These are phyloP conservation scores for Penicillium flavigenum DNA, from an alignment of 495 filamentous ascomycete genomes.

Conservation along the genomic window DNA sequence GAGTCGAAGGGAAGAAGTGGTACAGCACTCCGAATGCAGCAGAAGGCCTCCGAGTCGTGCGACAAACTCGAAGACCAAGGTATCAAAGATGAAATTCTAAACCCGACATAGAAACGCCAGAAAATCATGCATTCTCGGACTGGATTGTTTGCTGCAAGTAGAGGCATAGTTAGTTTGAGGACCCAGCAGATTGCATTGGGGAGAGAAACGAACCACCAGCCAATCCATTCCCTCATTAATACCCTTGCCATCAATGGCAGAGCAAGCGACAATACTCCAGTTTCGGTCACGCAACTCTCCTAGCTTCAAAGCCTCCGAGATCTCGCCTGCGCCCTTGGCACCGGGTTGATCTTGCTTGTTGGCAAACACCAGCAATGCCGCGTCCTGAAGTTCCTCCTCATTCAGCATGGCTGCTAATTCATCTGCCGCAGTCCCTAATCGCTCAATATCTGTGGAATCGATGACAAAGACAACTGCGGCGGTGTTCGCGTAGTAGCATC, in stretches of 20 bases:
- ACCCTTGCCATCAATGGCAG: slow-evolving; percentile 91
- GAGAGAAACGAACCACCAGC: slow-evolving; percentile 74
- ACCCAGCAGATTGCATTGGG: not conserved
- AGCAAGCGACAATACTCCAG: slow-evolving; percentile 98
- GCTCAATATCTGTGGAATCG: slow-evolving; percentile 95
- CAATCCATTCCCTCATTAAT: slow-evolving; percentile 98
- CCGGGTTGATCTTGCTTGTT: slow-evolving; percentile 99
- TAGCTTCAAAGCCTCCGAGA: slow-evolving; percentile 85
- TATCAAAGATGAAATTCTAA: slow-evolving; percentile 41
- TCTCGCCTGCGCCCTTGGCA: slow-evolving; percentile 93
- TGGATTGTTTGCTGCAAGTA: slow-evolving; percentile 46
- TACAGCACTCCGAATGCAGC: slow-evolving; percentile 26
- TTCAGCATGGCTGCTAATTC: slow-evolving; percentile 94
- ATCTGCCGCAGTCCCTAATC: slow-evolving; percentile 85
- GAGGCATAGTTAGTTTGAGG: slow-evolving; percentile 14
- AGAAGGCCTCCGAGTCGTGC: slow-evolving; percentile 20
- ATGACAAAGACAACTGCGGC: slow-evolving; percentile 99
- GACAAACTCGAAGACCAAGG: slow-evolving; percentile 23
- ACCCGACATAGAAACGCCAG: slow-evolving; percentile 35
- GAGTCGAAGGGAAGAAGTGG: slow-evolving; percentile 30
- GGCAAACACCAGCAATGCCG: slow-evolving; percentile 89
- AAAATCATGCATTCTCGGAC: slow-evolving; percentile 46
- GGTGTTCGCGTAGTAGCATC: slow-evolving; percentile 99
- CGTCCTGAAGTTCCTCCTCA: slow-evolving; percentile 93
- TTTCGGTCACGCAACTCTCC: slow-evolving; percentile 92